Evolutionary conservation across 129 eudicot species (phyloP).

Genomic region (carrot (Daucus carota)): DH1_v3.0 NC_030389.2:647501-648000

Average conservation of each 20-base stretch:
- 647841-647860: not conserved
- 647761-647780: slow-evolving; percentile 13
- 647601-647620: slow-evolving; percentile 19
- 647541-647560: slow-evolving; percentile 19
- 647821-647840: not conserved
- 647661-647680: slow-evolving; percentile 13
- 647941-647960: slow-evolving; percentile 18
- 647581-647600: slow-evolving; percentile 5
- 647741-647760: slow-evolving; percentile 24
- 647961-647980: slow-evolving; percentile 7
- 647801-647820: slow-evolving; percentile 16
- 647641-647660: slow-evolving; percentile 9
- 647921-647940: slow-evolving; percentile 22
- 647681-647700: slow-evolving; percentile 3
- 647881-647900: slow-evolving; percentile 16
- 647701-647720: slow-evolving; percentile 13
- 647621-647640: slow-evolving; percentile 10
- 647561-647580: slow-evolving; percentile 18
- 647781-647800: slow-evolving; percentile 20
- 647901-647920: slow-evolving; percentile 14
- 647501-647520: not conserved
- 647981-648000: slow-evolving; percentile 25
- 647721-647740: slow-evolving; percentile 34
- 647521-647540: slow-evolving; percentile 25
- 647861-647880: slow-evolving; percentile 12